phyloP scores from a whole-genome alignment of 176 grass and related monocot genomes.

The Dendrocalamus sinicus region DNA sequence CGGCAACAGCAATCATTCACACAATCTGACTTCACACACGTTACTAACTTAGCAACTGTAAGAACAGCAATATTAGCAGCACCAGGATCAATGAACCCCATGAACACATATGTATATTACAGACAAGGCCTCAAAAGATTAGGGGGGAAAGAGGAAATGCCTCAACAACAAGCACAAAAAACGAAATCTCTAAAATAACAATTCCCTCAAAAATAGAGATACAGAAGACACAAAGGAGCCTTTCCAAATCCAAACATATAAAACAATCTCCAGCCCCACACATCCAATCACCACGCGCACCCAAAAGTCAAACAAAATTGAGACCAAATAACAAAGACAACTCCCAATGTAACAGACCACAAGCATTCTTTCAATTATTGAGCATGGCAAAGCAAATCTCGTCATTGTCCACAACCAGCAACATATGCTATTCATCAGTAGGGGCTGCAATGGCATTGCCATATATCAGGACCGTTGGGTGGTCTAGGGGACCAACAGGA shows the following conservation, averaged over 20 bases:
- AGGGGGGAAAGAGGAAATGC: neutral
- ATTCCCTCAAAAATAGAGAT: neutral
- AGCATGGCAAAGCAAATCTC: neutral
- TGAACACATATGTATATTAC: neutral
- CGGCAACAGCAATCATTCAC: neutral
- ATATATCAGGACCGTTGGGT: neutral
- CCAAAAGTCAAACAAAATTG: neutral
- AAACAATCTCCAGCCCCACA: neutral
- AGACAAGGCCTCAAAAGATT: neutral
- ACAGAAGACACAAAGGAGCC: neutral
- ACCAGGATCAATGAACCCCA: neutral
- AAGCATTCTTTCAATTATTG: neutral
- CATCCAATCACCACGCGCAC: neutral
- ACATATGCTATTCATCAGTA: neutral
- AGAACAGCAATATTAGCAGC: neutral
- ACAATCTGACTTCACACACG: neutral
- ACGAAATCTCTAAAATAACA: neutral
- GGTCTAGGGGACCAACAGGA: neutral
- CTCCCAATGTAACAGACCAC: conserved; percentile 3
- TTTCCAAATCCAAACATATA: neutral
- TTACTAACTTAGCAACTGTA: neutral
- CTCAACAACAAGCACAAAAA: neutral
- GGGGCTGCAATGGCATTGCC: neutral
- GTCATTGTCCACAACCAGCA: neutral
- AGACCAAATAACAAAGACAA: neutral